These are phyloP conservation scores for Aspergillus costaricaensis DNA, from an alignment of 2,329 filamentous ascomycete species.

Conservation along the genomic window DNA sequence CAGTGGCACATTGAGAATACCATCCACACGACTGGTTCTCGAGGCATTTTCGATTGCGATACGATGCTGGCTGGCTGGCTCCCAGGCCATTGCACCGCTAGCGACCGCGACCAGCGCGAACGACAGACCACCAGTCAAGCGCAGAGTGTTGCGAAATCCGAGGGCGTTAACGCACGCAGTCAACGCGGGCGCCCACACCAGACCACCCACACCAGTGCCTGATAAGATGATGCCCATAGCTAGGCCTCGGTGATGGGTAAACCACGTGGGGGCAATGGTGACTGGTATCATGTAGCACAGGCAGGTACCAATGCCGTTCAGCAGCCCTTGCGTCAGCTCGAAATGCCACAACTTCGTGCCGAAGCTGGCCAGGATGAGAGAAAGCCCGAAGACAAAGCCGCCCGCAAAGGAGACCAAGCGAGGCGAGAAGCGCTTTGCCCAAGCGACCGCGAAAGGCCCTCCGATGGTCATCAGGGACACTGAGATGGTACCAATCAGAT, in stretches of 20 bases:
- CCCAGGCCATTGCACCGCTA: conserved; percentile 31
- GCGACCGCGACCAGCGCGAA: conserved; percentile 31
- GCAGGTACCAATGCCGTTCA: conserved; percentile 41
- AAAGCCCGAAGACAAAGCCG: conserved; percentile 13
- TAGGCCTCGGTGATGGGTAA: conserved; percentile 35
- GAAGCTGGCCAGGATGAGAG: conserved; percentile 36
- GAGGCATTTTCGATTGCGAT: conserved; percentile 10
- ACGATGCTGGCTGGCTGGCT: conserved; percentile 10
- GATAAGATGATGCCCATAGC: conserved; percentile 44
- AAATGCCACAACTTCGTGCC: conserved; percentile 37
- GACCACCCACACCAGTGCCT: conserved; percentile 43
- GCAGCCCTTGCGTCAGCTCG: conserved; percentile 37
- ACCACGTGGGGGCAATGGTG: conserved; percentile 43
- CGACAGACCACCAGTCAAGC: conserved; percentile 35
- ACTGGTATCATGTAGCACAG: conserved; percentile 41
- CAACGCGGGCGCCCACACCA: conserved; percentile 38
- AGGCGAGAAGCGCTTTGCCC: conserved; percentile 39
- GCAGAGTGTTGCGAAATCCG: conserved; percentile 42
- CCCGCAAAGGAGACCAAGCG: conserved; percentile 32
- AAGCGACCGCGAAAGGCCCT: conserved; percentile 36
- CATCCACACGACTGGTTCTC: conserved; percentile 21
- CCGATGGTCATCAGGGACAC: conserved; percentile 41
- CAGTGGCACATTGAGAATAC: conserved; percentile 30
- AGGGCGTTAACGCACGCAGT: conserved; percentile 32
- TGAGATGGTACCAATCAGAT: conserved; percentile 41